Percentiles rank a stretch among this genome's conserved stretches.
These are phyloP conservation scores for Trametes versicolor DNA, from an alignment of 1,284 basidiomycete species.

Conservation along the genomic window DNA sequence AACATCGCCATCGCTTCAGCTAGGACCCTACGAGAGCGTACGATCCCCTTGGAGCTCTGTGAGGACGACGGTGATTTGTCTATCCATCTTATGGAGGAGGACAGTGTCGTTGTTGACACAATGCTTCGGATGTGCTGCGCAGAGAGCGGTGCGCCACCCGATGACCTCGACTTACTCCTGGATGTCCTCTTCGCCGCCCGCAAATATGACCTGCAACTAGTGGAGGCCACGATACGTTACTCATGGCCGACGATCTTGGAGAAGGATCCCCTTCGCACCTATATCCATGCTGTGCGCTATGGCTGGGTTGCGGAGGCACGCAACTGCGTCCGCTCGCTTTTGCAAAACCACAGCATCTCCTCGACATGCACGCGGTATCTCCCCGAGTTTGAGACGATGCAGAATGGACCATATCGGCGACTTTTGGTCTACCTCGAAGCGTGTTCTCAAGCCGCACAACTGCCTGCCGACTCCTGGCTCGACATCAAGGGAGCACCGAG, in stretches of 20 bases:
- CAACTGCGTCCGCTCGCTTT: slow-evolving; percentile 10
- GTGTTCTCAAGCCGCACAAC: slow-evolving; percentile 7
- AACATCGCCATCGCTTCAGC: too few species aligned
- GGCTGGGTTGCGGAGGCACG: slow-evolving; percentile 18
- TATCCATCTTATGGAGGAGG: too few species aligned
- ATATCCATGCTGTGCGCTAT: slow-evolving; percentile 14
- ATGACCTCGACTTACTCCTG: too few species aligned
- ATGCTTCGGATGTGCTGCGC: too few species aligned
- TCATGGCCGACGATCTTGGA: slow-evolving; percentile 33
- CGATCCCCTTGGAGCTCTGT: too few species aligned
- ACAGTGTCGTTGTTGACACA: too few species aligned
- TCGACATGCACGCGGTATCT: slow-evolving; percentile 1
- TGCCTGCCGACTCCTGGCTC: not conserved
- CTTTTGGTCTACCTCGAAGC: slow-evolving; percentile 16
- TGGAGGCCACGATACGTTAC: not conserved
- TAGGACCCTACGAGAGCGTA: too few species aligned
- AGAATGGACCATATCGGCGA: slow-evolving; percentile 14
- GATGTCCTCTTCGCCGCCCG: too few species aligned
- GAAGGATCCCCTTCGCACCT: slow-evolving; percentile 18
- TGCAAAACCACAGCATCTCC: not conserved
- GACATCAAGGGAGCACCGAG: too few species aligned
- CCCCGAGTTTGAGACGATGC: slow-evolving; percentile 10
- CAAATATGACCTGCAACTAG: too few species aligned
- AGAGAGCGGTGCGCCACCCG: too few species aligned
- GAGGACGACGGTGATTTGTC: too few species aligned